Evolutionary conservation across 345 rosid genomes (phyloP).

Genomic region (Toxicodendron radicans): DNA sequence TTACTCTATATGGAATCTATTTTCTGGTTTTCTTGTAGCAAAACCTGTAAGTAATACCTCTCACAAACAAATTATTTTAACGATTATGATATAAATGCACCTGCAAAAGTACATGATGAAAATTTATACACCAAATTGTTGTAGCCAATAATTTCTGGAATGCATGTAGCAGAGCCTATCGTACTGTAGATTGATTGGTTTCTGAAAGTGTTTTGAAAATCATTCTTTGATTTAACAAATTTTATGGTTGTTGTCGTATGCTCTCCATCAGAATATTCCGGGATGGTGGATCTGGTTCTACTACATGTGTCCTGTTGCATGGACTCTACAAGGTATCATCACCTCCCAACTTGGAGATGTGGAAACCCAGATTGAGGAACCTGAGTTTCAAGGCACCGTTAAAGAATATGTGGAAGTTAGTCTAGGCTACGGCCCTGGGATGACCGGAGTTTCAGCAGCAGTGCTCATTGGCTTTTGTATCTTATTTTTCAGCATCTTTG

Average conservation of each 20-base stretch:
- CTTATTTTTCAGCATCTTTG: constrained; percentile 64
- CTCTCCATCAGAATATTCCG: constrained; percentile 57
- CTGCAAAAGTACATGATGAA: no score
- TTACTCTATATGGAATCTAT: constrained; percentile 92
- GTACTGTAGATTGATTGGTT: background rate
- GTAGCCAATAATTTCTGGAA: no score
- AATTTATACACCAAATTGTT: no score
- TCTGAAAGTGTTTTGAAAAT: background rate
- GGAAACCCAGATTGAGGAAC: constrained; percentile 53
- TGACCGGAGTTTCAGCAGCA: constrained; percentile 50
- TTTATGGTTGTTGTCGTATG: background rate
- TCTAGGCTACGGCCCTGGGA: constrained; percentile 47
- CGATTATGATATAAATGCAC: no score
- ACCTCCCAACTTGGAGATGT: constrained; percentile 85
- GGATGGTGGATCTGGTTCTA: constrained; percentile 98
- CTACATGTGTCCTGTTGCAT: constrained; percentile 76
- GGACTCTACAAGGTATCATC: constrained; percentile 79
- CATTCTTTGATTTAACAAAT: background rate
- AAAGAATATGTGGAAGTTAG: constrained; percentile 52
- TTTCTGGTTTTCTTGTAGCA: constrained; percentile 81
- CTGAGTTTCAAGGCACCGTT: constrained; percentile 55
- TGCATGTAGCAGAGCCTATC: no score
- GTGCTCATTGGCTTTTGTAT: constrained; percentile 54
- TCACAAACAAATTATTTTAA: no score
- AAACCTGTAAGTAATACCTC: constrained; percentile 55